Conservation (phyloP, 495 filamentous ascomycete genomes). For the Letharia lupina region DNA sequence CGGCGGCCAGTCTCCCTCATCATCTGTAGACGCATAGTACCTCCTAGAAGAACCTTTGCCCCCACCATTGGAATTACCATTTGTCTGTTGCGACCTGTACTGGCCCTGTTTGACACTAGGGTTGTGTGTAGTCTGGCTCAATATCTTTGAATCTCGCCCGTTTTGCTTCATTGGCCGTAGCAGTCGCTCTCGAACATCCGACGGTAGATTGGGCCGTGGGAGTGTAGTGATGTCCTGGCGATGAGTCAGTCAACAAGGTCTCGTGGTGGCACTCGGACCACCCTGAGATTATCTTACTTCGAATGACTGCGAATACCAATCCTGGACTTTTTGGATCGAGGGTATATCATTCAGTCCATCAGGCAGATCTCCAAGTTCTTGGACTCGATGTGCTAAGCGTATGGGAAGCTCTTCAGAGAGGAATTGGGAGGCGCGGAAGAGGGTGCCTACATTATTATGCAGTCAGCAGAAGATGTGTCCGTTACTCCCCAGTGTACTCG, state of each 20-base stretch:
- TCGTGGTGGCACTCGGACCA: neutral
- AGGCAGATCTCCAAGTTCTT: constrained; percentile 84
- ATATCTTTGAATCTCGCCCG: constrained; percentile 52
- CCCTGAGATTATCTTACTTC: constrained; percentile 54
- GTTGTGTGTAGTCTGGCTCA: constrained; percentile 78
- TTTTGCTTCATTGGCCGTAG: constrained; percentile 59
- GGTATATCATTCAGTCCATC: constrained; percentile 98
- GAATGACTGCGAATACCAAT: constrained; percentile 99
- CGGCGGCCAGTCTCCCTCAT: constrained; percentile 83
- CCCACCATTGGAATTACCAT: constrained; percentile 45
- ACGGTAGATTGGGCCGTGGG: constrained; percentile 62
- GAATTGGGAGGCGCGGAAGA: constrained; percentile 97
- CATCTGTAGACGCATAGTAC: constrained; percentile 89
- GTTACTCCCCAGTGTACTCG: neutral
- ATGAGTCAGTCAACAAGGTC: constrained; percentile 18
- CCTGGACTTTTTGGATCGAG: constrained; percentile 86
- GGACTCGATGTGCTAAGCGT: constrained; percentile 88
- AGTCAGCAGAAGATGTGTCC: neutral
- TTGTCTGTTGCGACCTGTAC: constrained; percentile 59
- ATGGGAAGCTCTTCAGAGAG: constrained; percentile 97
- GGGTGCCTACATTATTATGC: constrained; percentile 53
- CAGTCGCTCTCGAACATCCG: constrained; percentile 70
- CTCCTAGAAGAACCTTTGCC: constrained; percentile 52
- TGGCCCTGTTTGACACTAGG: constrained; percentile 82
- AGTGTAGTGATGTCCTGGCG: constrained; percentile 71